Percentiles rank a stretch among this genome's conserved stretches.
phyloP scores from a whole-genome alignment of 2,329 filamentous ascomycete genomes.

The Fusarium sp. region DNA sequence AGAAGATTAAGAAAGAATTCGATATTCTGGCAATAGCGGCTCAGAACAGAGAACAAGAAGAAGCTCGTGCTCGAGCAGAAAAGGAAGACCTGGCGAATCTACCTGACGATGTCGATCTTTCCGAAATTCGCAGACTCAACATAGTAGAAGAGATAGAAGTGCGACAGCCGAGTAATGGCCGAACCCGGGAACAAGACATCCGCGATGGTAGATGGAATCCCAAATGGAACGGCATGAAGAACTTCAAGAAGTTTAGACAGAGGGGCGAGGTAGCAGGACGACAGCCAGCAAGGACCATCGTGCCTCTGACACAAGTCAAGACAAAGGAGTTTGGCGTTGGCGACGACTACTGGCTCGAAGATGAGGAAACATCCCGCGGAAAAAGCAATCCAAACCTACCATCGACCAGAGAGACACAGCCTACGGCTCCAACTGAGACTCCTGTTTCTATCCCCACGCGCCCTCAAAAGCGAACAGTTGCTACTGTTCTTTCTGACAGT shows the following conservation, averaged over 20 bases:
- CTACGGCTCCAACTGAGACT: slow-evolving; percentile 16
- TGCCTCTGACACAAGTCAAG: slow-evolving; percentile 76
- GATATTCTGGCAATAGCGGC: slow-evolving; percentile 76
- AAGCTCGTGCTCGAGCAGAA: slow-evolving; percentile 68
- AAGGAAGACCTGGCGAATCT: slow-evolving; percentile 63
- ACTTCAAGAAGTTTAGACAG: slow-evolving; percentile 89
- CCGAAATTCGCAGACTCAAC: slow-evolving; percentile 77
- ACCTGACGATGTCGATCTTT: slow-evolving; percentile 74
- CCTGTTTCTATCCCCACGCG: slow-evolving; percentile 8
- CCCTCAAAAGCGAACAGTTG: slow-evolving; percentile 32
- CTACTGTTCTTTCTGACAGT: slow-evolving; percentile 51
- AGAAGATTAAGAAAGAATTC: slow-evolving; percentile 68
- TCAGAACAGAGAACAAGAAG: slow-evolving; percentile 71
- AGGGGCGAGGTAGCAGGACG: slow-evolving; percentile 62
- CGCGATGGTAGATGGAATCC: slow-evolving; percentile 79
- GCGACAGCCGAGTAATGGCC: slow-evolving; percentile 50
- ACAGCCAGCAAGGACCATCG: slow-evolving; percentile 66
- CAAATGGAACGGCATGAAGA: slow-evolving; percentile 92
- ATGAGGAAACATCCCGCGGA: slow-evolving; percentile 52
- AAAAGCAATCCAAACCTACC: slow-evolving; percentile 45
- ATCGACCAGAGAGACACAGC: slow-evolving; percentile 36
- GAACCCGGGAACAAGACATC: slow-evolving; percentile 60
- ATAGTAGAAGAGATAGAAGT: slow-evolving; percentile 83
- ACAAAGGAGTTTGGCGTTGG: slow-evolving; percentile 78
- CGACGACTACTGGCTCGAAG: slow-evolving; percentile 80